A percentile compares a stretch with the other conserved stretches of the same genome.
Evolutionary conservation across 2,329 filamentous ascomycete genomes (phyloP).

Genomic region (Gliomastix tumulicola): DNA sequence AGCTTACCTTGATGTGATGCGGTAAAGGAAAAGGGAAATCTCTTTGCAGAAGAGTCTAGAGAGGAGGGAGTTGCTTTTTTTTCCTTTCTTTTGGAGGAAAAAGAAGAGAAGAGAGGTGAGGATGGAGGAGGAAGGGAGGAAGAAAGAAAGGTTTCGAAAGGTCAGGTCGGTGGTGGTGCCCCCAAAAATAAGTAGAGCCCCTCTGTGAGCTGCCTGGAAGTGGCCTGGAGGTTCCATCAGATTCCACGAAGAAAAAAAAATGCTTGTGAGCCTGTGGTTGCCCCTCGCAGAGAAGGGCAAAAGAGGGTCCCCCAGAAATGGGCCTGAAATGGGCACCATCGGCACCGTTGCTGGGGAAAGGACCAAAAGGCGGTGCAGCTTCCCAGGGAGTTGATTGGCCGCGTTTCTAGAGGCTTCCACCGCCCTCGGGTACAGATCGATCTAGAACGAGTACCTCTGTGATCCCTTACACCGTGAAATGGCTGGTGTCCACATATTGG

Average conservation of each 20-base stretch:
- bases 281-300: no score
- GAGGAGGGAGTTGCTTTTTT: conserved; percentile 8
- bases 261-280: no score
- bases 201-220: conserved; percentile 12
- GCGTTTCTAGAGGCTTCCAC: conserved; percentile 15
- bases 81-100: conserved; percentile 7
- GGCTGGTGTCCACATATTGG: no score
- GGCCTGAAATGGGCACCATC: no score
- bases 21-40: conserved; percentile 14
- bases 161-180: conserved; percentile 12
- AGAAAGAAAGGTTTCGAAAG: no score
- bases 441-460: no score
- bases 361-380: no score
- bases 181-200: conserved; percentile 27
- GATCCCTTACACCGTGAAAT: no score
- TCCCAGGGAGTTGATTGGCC: conserved; percentile 19
- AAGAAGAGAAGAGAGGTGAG: conserved; percentile 7
- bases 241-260: no score
- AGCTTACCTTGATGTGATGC: conserved; percentile 16
- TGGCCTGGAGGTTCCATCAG: conserved; percentile 34
- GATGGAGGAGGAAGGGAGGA: conserved; percentile 11
- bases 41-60: conserved; percentile 12
- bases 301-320: no score
- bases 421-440: no score
- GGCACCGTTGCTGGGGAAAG: no score